Conservation (phyloP, 2,329 filamentous ascomycete genomes). For the Colletotrichum echinochloae region DNA sequence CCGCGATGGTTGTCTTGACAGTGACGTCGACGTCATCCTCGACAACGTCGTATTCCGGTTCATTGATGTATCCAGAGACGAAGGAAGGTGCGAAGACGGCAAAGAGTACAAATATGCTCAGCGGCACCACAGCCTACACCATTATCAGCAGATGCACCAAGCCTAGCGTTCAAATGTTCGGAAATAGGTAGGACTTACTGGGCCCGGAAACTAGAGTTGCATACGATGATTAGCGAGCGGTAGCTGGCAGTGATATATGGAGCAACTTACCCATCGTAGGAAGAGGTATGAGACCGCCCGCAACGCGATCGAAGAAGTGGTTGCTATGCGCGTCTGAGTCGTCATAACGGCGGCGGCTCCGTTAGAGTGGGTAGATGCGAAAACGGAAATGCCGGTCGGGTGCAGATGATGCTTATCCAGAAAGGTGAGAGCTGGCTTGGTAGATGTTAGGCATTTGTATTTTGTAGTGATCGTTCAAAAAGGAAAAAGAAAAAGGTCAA, state of each 20-base stretch:
- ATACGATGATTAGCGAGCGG: conserved; percentile 8
- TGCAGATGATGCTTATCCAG: not conserved
- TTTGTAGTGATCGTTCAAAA: not conserved
- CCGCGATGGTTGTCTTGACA: conserved; percentile 60
- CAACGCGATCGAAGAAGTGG: conserved; percentile 62
- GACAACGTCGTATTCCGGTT: conserved; percentile 68
- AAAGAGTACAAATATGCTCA: conserved; percentile 67
- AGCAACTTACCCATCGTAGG: conserved; percentile 66
- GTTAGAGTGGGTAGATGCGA: conserved; percentile 36
- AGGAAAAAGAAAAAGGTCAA: conserved; percentile 27
- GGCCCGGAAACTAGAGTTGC: conserved; percentile 45
- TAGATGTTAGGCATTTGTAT: not conserved
- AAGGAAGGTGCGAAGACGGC: conserved; percentile 75
- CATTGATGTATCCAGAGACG: conserved; percentile 67
- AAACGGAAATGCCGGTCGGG: conserved; percentile 43
- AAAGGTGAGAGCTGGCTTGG: not conserved
- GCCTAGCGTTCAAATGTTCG: not conserved
- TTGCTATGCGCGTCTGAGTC: conserved; percentile 49
- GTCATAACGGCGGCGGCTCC: conserved; percentile 44
- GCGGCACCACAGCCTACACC: conserved; percentile 41
- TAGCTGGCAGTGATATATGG: conserved; percentile 9
- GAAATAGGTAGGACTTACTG: conserved; percentile 44
- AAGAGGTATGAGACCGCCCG: conserved; percentile 67
- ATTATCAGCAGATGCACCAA: conserved; percentile 22
- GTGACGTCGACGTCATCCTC: conserved; percentile 71